Base-by-base conservation (phyloP, 2,329 filamentous ascomycete species). In the Lasiodiplodia sp. region DNA sequence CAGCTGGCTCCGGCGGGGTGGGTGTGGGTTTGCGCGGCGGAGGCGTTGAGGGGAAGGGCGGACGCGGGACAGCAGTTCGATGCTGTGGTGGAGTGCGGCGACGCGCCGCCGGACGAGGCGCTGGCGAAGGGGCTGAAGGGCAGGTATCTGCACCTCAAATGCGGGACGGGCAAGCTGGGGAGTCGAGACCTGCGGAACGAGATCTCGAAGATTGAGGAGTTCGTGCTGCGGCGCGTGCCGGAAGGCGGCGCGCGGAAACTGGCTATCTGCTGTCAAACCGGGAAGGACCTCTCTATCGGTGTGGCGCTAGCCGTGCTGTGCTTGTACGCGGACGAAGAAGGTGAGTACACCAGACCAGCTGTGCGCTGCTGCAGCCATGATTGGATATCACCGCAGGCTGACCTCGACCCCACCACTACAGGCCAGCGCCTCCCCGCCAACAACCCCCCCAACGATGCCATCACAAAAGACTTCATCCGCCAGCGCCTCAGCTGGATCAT, bases 401-500 rank as follows among this genome's bases (percentile, higher is more conserved):
- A 28, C 28, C 1, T 28, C 28, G 28, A 28, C 6, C 28, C 28
- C 4, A 28, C 25, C 25, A 31, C 28, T 12, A 12, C 56, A 68
- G 66, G 66, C 47, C 53, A 11, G 12, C 66, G 47, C 56, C 25
- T 16, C 28, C 34, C 11, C 56, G 1, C 21, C 21, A 37, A 56
- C 40, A n/a, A 11, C 66, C 6, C 52, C 66, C 6, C 52, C 34
- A 14, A 11, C 65, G 3, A 44, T 31, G 10, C 65, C 25, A 82
- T 95, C 58, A 90, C 89, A 77, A 98, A 99, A 80, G 84, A 85
- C 10, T 84, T 91, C 62, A 94, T 98, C 76, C 91, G 92, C 73
- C 87, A 89, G 73, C 87, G 90, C 65, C 84, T 98, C 38, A 91
- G 91, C n/a, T 91, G 90, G 84, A 92, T 98, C 73, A 92, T 95